Base-by-base conservation (phyloP, 805 yeast species). In the Saccharomycopsis oosterbeekiorum region DNA sequence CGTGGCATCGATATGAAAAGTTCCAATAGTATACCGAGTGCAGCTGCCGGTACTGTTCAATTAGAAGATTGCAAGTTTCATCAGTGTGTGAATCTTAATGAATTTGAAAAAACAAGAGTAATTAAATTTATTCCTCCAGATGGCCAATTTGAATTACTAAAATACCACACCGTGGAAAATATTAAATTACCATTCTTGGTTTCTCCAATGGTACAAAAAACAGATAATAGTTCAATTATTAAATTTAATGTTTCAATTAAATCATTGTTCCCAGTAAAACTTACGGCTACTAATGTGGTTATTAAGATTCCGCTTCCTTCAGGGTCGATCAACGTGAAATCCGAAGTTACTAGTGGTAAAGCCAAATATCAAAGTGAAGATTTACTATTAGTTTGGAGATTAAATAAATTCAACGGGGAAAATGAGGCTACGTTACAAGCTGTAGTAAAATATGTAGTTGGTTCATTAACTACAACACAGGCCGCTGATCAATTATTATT, bases 61-160 rank as follows among this genome's bases (percentile, higher is more conserved):
- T 73, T 91, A 11, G 89, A 86, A 66, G 96, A 90, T 70, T 84
- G 88, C 67, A 89, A 86, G 65, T 87, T 90, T 73, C 97, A 90
- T 72, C 93, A 89, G 67, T 88, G 96, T 71, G 97, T 90, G 29
- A 83, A 85, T 64, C 75, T 89, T 60, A 81, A 82, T 62, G 80
- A 82, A 66, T 89, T 86, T 71, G 90, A 88, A 64, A 69, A 77
- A 21, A 84, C 85, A 29, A 75, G 87, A 50, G 74, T 81, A 26
- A 86, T 91, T 62, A 82, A 80, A 55, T 90, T 91, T 65, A 76
- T 84, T 12, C 97, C 97, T 1, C 97, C 97, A 1, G 96, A 90
- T 73, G 96, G 96, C 0, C 82, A 84, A 58, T 88, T 89, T 70
- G 93, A 89, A 71, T 78, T 91, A 63, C 85, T 91, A 92, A 78